Base-by-base conservation (phyloP, 192 early-diverging fungal genomes). In the Nowakowskiella sp. region DNA sequence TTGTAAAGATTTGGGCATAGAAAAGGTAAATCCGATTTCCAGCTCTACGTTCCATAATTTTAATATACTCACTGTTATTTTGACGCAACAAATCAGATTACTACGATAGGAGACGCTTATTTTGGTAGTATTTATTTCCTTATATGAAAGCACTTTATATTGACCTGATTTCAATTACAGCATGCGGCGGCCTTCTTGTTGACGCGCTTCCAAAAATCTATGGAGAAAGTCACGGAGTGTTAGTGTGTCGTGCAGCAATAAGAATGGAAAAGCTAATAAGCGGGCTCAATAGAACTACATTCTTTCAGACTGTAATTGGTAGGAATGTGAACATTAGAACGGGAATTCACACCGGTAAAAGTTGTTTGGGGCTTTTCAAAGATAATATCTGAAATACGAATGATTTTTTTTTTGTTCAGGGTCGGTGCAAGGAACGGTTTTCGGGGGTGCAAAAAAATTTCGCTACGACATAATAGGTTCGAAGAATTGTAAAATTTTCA, bases 341-440 rank as follows among this genome's bases (percentile, higher is more conserved):
- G 36, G 36, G 36, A 39, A 39, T 39, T 13, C 36, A 39, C 36
- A 39, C 36, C 19, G 36, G 36, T 39, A 39, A 39, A 39, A 39
- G 36, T 13, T 13, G 19, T 13, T 39, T 39, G 13, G 19, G 36
- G 13, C 19, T 19, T 39, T 39, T 19, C 13, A 39, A 13, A 19
- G 19, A 39, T 39, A 39, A 13, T 39, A 19, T 13, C 36, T 13
- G 36, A 13, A 39, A 13, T 19, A 19, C 13, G 36, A 39, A 39
- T 13, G 19, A 39, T 39, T 19, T 13, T n/a, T n/a, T n/a, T n/a
- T n/a, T n/a, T n/a, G n/a, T n/a, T n/a, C 13, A 39, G 36, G 36
- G 13, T 19, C 36, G 19, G 36, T 39, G 13, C 36, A 39, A 19
- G 36, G 36, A 39, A 39, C 36, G 36, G 36, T 39, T 19, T 13